Conservation (phyloP, 371 early-diverging fungal genomes). For the Dinochytrium kinnereticum region DNA sequence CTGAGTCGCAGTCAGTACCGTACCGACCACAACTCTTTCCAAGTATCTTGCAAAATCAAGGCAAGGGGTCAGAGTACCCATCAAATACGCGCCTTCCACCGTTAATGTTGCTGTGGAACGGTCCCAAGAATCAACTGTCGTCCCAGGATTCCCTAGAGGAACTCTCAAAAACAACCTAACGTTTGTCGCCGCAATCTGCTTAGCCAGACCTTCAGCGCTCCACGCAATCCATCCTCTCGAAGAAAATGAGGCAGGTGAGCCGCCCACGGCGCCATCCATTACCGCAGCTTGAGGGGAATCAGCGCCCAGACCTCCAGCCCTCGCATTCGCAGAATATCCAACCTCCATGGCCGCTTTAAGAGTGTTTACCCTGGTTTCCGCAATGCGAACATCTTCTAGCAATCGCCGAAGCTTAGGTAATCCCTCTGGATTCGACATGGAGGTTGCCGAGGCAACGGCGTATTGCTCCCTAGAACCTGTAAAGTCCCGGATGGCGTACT, state of each 20-base stretch:
- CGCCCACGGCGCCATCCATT: neutral
- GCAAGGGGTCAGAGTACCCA: neutral
- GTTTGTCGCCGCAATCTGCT: conserved; percentile 12
- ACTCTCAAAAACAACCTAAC: neutral
- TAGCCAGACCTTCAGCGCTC: conserved; percentile 14
- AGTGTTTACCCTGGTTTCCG: neutral
- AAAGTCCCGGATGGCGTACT: neutral
- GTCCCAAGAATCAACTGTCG: neutral
- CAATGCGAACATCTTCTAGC: conserved; percentile 15
- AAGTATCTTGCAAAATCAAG: conserved; percentile 11
- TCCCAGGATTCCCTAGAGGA: neutral
- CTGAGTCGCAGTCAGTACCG: conserved; percentile 9
- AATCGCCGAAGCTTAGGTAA: neutral
- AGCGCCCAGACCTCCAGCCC: neutral
- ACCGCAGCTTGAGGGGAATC: neutral
- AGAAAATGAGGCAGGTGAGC: neutral
- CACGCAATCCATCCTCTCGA: conserved; percentile 1
- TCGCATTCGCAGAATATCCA: neutral
- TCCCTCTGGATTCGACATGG: neutral
- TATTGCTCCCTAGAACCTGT: neutral
- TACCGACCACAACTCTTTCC: neutral
- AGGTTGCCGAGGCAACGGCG: conserved; percentile 12
- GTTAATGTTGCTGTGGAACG: neutral
- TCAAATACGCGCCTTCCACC: conserved; percentile 1
- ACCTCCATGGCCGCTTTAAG: conserved; percentile 3